These are phyloP conservation scores for Stereocaulon alpinum DNA, from an alignment of 495 filamentous ascomycete genomes.

Conservation along the genomic window DNA sequence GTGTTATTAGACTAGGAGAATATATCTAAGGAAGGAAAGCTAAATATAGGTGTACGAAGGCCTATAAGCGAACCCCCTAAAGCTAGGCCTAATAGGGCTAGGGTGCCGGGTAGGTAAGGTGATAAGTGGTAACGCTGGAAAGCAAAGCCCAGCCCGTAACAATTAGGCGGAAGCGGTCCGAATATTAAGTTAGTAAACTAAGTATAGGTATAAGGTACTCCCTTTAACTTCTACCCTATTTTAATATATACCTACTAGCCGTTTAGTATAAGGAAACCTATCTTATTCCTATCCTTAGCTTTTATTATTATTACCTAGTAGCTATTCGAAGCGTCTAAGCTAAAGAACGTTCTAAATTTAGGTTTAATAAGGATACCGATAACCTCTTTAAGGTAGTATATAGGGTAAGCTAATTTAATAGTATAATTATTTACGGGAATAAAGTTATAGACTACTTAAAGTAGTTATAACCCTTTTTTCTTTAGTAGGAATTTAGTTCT, in stretches of 20 bases:
- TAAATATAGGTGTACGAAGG: too few species aligned
- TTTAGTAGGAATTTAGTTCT: conserved; percentile 4
- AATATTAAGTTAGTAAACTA: not conserved
- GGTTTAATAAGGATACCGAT: conserved; percentile 5
- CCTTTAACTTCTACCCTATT: not conserved
- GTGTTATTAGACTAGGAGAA: too few species aligned
- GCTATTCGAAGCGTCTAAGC: conserved; percentile 1
- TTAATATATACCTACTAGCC: too few species aligned
- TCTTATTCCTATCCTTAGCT: too few species aligned
- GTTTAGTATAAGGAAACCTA: not conserved
- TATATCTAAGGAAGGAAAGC: too few species aligned
- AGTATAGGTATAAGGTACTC: not conserved
- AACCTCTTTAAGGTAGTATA: conserved; percentile 12
- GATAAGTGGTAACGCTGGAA: too few species aligned
- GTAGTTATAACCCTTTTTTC: not conserved
- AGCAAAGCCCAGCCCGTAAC: too few species aligned
- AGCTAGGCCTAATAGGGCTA: too few species aligned
- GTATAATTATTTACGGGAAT: conserved; percentile 11
- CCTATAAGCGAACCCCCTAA: too few species aligned
- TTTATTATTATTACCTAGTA: conserved; percentile 6
- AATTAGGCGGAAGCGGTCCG: not conserved
- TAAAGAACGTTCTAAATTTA: not conserved
- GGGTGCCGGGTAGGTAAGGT: too few species aligned
- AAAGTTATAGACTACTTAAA: too few species aligned
- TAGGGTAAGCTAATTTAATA: conserved; percentile 14